These are phyloP conservation scores for Ophioceras dolichostomum DNA, from an alignment of 2,329 filamentous ascomycete species.

Conservation along the genomic window DNA sequence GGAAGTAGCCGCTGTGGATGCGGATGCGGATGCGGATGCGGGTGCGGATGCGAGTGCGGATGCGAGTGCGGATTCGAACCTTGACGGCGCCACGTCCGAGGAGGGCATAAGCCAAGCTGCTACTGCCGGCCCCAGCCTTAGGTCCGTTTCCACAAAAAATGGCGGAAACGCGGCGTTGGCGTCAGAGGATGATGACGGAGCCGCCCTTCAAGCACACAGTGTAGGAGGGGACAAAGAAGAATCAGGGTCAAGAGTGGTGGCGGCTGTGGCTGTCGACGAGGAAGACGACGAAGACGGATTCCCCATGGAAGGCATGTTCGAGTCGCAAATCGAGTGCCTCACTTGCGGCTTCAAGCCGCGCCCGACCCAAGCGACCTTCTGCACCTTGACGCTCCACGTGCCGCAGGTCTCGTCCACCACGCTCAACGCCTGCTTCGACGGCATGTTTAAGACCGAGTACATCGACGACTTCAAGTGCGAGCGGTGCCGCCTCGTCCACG, in stretches of 20 bases:
- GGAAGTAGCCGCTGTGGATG: background rate
- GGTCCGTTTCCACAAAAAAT: too few relatives aligned
- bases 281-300: conserved; percentile 58
- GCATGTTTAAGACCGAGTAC: conserved; percentile 85
- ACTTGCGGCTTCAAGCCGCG: conserved; percentile 84
- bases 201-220: background rate
- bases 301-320: conserved; percentile 80
- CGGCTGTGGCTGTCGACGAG: conserved; percentile 13
- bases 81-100: background rate
- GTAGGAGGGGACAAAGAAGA: conserved; percentile 1
- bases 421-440: conserved; percentile 81
- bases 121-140: too few relatives aligned
- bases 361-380: conserved; percentile 72
- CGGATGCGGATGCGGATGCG: background rate
- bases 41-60: background rate
- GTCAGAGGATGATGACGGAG: background rate
- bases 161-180: background rate
- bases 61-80: background rate
- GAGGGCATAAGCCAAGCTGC: background rate
- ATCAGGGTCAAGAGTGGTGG: background rate
- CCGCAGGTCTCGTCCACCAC: conserved; percentile 73
- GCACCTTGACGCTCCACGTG: conserved; percentile 84
- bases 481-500: conserved; percentile 77
- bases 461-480: conserved; percentile 98
- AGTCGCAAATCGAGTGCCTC: conserved; percentile 91